These are phyloP conservation scores for Colletotrichum tofieldiae DNA, from an alignment of 2,329 filamentous ascomycete genomes.

Conservation along the genomic window DNA sequence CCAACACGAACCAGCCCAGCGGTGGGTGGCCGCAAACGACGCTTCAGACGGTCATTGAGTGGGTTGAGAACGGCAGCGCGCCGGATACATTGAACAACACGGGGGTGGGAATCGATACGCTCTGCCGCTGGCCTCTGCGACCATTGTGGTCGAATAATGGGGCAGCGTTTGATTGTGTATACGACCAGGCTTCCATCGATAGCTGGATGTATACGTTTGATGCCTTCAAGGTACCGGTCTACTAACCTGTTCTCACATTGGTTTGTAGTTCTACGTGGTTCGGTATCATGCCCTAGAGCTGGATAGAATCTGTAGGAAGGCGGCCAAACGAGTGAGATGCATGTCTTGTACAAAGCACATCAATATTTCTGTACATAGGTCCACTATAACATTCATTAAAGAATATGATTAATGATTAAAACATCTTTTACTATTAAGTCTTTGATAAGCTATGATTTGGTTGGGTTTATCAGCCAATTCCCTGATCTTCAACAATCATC, in stretches of 20 bases:
- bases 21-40: constrained; percentile 51
- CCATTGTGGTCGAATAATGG: constrained; percentile 54
- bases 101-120: constrained; percentile 52
- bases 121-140: constrained; percentile 61
- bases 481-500: no score
- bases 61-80: constrained; percentile 65
- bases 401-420: no score
- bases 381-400: no score
- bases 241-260: neutral
- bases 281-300: no score
- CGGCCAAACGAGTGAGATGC: neutral
- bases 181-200: constrained; percentile 31
- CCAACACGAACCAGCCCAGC: constrained; percentile 61
- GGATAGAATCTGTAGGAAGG: neutral
- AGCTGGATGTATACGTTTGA: constrained; percentile 39
- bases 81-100: constrained; percentile 61
- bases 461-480: no score
- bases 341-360: neutral
- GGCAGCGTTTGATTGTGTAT: constrained; percentile 22
- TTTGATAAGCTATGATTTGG: no score
- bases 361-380: neutral
- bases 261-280: no score
- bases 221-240: constrained; percentile 38
- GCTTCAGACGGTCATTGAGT: constrained; percentile 63
- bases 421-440: no score